A percentile compares a stretch with the other conserved stretches of the same genome.
Evolutionary conservation across 106 monocot genomes (phyloP).

Genomic region (Dioscorea alata): DNA sequence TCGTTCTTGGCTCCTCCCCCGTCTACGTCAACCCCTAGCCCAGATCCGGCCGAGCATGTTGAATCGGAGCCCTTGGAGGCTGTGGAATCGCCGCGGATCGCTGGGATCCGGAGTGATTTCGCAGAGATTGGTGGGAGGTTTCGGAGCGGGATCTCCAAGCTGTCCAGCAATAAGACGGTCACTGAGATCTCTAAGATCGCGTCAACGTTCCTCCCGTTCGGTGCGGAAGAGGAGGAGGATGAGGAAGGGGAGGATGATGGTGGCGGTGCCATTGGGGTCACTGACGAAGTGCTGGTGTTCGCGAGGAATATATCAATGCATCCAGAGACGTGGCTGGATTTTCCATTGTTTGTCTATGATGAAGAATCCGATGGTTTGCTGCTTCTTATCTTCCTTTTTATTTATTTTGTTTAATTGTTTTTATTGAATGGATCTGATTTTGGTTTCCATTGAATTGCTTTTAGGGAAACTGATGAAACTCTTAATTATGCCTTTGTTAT

Average conservation of each 20-base stretch:
- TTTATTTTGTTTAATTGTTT: not conserved
- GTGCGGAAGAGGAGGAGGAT: slow-evolving; percentile 26
- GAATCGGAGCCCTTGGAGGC: slow-evolving; percentile 6
- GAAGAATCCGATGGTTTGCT: slow-evolving; percentile 65
- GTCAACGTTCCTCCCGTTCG: slow-evolving; percentile 54
- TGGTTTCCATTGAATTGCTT: not conserved
- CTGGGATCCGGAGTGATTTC: slow-evolving; percentile 67
- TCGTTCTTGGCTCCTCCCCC: slow-evolving; percentile 89
- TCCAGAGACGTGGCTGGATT: slow-evolving; percentile 97
- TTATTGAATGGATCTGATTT: not conserved
- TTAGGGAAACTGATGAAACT: too few species aligned
- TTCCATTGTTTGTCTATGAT: slow-evolving; percentile 71
- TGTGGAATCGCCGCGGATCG: slow-evolving; percentile 28
- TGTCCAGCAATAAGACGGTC: slow-evolving; percentile 60
- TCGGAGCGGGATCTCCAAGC: slow-evolving; percentile 64
- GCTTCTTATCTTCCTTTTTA: slow-evolving; percentile 6
- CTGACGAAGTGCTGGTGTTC: slow-evolving; percentile 89
- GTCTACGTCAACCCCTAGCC: not conserved
- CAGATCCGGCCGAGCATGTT: slow-evolving; percentile 7
- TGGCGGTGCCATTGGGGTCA: slow-evolving; percentile 60
- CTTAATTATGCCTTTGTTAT: not conserved
- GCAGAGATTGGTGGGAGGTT: slow-evolving; percentile 79
- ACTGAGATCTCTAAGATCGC: slow-evolving; percentile 76
- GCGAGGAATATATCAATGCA: slow-evolving; percentile 93
- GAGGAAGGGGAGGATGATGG: slow-evolving; percentile 23